Evolutionary conservation across 495 filamentous ascomycete species (phyloP).

Genomic region (Neurospora discreta): DNA sequence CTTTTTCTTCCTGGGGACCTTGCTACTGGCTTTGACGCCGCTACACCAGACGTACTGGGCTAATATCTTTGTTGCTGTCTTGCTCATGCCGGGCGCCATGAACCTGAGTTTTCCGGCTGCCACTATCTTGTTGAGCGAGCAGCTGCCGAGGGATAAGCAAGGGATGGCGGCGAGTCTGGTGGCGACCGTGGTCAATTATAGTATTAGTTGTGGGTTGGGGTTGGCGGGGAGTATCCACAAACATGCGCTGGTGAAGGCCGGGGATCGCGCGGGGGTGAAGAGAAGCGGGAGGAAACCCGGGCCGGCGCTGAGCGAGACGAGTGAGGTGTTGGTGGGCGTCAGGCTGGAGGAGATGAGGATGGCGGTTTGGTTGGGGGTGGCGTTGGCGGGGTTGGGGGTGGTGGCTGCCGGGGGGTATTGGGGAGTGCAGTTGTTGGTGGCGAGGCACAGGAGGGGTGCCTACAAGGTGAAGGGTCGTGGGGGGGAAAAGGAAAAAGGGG

Average conservation of each 20-base stretch:
- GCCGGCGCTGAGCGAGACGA: not conserved
- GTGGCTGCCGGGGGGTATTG: conserved; percentile 11
- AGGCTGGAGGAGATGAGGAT: conserved; percentile 41
- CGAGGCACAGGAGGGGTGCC: too few species aligned
- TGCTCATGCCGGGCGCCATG: conserved; percentile 52
- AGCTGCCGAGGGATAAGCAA: conserved; percentile 46
- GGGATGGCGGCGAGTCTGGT: conserved; percentile 39
- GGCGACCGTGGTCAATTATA: conserved; percentile 33
- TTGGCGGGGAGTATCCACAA: conserved; percentile 33
- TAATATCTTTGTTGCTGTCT: conserved; percentile 41
- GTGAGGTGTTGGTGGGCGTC: conserved; percentile 5
- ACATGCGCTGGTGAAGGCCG: not conserved
- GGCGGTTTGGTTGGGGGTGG: conserved; percentile 47
- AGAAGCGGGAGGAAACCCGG: not conserved
- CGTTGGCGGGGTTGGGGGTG: conserved; percentile 35
- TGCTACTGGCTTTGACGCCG: conserved; percentile 35
- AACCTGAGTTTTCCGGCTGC: conserved; percentile 25
- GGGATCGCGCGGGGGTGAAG: not conserved
- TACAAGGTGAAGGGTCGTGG: not conserved
- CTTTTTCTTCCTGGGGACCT: conserved; percentile 27
- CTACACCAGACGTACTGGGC: conserved; percentile 47
- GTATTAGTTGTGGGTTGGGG: conserved; percentile 34
- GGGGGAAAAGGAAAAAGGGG: not conserved
- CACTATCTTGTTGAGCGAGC: conserved; percentile 47
- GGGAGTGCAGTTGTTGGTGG: not conserved